A percentile compares a stretch with the other conserved stretches of the same genome.
Conservation (phyloP, 176 grass and related monocot genomes). For the Luzula sylvatica region DNA sequence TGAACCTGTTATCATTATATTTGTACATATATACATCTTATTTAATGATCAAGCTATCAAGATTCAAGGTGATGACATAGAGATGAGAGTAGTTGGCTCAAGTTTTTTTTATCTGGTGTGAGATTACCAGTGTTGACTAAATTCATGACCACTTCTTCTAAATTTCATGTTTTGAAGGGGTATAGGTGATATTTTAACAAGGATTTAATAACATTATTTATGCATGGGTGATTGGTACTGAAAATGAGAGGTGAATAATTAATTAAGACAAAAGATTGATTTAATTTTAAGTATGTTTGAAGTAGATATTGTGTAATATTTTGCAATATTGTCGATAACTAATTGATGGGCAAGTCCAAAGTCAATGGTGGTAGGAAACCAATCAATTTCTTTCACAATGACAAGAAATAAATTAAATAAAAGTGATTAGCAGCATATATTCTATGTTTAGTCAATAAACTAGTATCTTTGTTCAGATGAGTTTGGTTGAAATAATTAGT, state of each 20-base stretch:
- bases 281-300: slow-evolving; percentile 20
- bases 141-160: too few species aligned
- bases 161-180: too few species aligned
- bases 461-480: not conserved
- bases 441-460: slow-evolving; percentile 26
- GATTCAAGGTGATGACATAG: too few species aligned
- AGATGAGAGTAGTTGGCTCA: too few species aligned
- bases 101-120: too few species aligned
- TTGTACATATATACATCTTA: too few species aligned
- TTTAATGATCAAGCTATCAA: too few species aligned
- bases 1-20: too few species aligned
- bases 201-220: too few species aligned
- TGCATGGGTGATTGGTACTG: too few species aligned
- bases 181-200: too few species aligned
- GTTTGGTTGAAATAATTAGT: slow-evolving; percentile 4
- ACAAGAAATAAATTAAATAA: slow-evolving; percentile 15
- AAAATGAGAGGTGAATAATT: not conserved
- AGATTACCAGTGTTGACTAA: too few species aligned
- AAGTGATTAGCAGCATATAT: slow-evolving; percentile 23
- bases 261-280: slow-evolving; percentile 17
- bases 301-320: slow-evolving; percentile 27
- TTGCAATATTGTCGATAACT: slow-evolving; percentile 22
- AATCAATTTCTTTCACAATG: slow-evolving; percentile 38
- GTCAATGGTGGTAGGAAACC: slow-evolving; percentile 60
- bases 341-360: slow-evolving; percentile 31